Base-by-base conservation (phyloP, 2,329 filamentous ascomycete genomes). In the Thermoascus crustaceus region DNA sequence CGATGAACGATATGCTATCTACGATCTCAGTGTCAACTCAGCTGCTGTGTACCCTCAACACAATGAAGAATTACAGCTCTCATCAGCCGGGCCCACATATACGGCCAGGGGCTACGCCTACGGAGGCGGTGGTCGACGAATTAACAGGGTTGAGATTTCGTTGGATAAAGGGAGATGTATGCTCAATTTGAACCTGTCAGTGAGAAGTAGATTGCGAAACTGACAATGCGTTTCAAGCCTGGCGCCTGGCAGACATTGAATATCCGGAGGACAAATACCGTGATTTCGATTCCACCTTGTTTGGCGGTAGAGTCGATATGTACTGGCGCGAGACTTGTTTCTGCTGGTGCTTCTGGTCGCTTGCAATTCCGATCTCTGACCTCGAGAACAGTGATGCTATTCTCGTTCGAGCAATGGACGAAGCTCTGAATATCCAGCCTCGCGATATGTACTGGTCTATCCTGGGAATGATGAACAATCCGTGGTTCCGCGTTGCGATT, bases 401-500 rank as follows among this genome's bases (percentile, higher is more conserved):
- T 23, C 72, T 93, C 52, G 78, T 94, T 4, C 73, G 88, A 29
- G 82, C 81, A 4, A 94, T 94, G 86, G 88, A 95, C 48, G 88
- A 94, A 45, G 75, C 80, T 36, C 81, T 94, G 76, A 85, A 83
- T 59, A 68, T 85, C 0, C 86, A 94, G 55, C 88, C 88, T 4
- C 73, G 85, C 42, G 88, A 95, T 51, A 91, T 94, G 85, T 94
- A 94, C 63, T 95, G 88, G 88, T 87, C 78, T 41, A 86, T 94
- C 2, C 66, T 94, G 24, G 87, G 88, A 0, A 95, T 95, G 88
- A 94, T 95, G 88, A 94, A 94, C 62, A 94, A 94, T 49, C 84
- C 85, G 0, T 95, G 88, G 88, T 95, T 82, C 58, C 73, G 88
- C 4, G 74, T 95, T 1, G 76, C 79, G 2, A 82, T 95, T 36